Base-by-base conservation (phyloP, 108 stramenopile genomes). In the Skeletonema grethae region DNA sequence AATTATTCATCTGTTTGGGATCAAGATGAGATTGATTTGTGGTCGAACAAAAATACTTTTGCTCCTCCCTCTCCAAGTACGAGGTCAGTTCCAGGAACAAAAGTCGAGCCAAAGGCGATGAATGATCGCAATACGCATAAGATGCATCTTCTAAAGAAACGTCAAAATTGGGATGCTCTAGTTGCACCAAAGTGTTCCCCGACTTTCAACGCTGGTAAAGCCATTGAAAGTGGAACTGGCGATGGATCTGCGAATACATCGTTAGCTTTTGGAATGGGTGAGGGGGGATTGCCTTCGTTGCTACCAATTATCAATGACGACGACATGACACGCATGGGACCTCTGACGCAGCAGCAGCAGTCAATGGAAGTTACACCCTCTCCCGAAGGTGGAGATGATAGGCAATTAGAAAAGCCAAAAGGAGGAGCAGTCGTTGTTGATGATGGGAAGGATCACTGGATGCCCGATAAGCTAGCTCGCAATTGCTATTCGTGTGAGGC, bases 401-500 rank as follows among this genome's bases (percentile, higher is more conserved):
- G 11, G 57, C 20, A 3, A 28, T 0, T 18, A 13, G 63, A 22
- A 30, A 63, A 28, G 5, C 43, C 29, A 32, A 36, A 16, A 5
- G 72, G 63, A 60, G 67, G 72, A 50, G 74, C 80, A 25, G 69
- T 82, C 30, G 67, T 75, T 43, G 80, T 78, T 38, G 67, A 75
- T 66, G 80, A 86, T 57, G 86, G 80, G 41, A 87, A 78, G 53
- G 84, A 90, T 41, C 88, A 90, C 70, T 96, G 95, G 95, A 96
- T 96, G 92, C 96, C 96, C 20, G 98, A 99, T 86, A 87, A 79
- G 20, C 69, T 97, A 1, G 25, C 25, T 28, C 96, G 95, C 79
- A 94, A 94, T 4, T 99, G 98, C 83, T 97, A 98, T 76, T 77
- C 80, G 3, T 99, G 98, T 73, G 95, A 96, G 67, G 80, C 82